These are phyloP conservation scores for Syzygium syzygioides DNA, from an alignment of 441 rosid genomes.

Conservation along the genomic window DNA sequence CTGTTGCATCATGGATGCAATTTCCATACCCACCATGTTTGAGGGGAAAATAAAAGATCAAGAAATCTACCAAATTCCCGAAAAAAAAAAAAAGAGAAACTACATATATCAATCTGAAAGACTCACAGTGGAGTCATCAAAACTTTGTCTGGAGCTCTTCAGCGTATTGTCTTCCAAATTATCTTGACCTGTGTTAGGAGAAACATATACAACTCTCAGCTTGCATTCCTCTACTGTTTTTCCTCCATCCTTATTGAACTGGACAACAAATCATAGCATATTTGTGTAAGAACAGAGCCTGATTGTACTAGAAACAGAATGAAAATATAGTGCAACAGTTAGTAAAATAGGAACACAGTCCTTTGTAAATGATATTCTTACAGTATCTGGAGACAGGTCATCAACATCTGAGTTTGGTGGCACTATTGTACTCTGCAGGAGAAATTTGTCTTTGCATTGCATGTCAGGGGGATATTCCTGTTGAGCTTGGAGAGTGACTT, in stretches of 20 bases:
- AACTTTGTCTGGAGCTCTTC: slow-evolving; percentile 37
- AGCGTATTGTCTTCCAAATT: slow-evolving; percentile 46
- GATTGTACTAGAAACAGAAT: not conserved
- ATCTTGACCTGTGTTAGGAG: slow-evolving; percentile 49
- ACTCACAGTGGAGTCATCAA: slow-evolving; percentile 66
- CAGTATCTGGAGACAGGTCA: slow-evolving; percentile 83
- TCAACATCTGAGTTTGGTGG: slow-evolving; percentile 75
- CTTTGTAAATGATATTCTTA: slow-evolving; percentile 25
- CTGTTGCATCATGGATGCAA: not conserved
- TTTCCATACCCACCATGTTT: not conserved
- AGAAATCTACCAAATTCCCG: not conserved
- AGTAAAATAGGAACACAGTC: not conserved
- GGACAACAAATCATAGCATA: not conserved
- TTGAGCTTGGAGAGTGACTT: slow-evolving; percentile 96
- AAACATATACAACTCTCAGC: slow-evolving; percentile 71
- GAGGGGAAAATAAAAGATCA: not conserved
- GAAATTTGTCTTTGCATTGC: slow-evolving; percentile 98
- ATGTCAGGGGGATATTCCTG: slow-evolving; percentile 72
- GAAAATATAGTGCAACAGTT: not conserved
- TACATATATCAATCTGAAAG: not conserved
- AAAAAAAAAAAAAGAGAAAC: not conserved
- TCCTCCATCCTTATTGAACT: slow-evolving; percentile 56
- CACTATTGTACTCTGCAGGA: slow-evolving; percentile 80
- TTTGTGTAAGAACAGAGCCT: not conserved
- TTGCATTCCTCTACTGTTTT: slow-evolving; percentile 72